These are phyloP conservation scores for Tetrapisispora taiwanensis DNA, from an alignment of 805 yeast species.

Conservation along the genomic window DNA sequence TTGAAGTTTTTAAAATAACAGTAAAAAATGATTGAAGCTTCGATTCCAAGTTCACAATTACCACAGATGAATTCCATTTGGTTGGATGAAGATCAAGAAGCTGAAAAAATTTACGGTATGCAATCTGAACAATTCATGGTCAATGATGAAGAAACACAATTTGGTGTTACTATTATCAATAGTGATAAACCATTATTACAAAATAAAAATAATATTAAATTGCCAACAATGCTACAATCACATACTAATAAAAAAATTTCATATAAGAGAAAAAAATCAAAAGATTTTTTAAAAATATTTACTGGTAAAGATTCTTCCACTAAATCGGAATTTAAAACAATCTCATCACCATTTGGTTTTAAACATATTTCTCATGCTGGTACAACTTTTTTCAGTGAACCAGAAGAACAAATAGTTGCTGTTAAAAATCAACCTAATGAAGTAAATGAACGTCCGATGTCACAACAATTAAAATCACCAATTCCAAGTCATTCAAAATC, in stretches of 20 bases:
- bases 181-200: slow-evolving; percentile 26
- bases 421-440: slow-evolving; percentile 1
- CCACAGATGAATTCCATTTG: slow-evolving; percentile 33
- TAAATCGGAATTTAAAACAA: slow-evolving; percentile 10
- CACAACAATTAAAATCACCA: slow-evolving; percentile 1
- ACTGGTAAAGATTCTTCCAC: slow-evolving; percentile 11
- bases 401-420: not conserved
- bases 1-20: no score
- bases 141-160: slow-evolving; percentile 16
- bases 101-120: slow-evolving; percentile 28
- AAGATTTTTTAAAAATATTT: slow-evolving; percentile 18
- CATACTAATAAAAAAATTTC: not conserved
- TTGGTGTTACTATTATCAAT: slow-evolving; percentile 25
- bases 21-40: not conserved
- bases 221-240: slow-evolving; percentile 22
- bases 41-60: not conserved
- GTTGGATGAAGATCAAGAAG: slow-evolving; percentile 33
- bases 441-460: not conserved
- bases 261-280: slow-evolving; percentile 8
- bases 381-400: slow-evolving; percentile 3
- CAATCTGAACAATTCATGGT: slow-evolving; percentile 20
- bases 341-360: slow-evolving; percentile 33
- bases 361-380: slow-evolving; percentile 33
- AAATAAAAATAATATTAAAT: slow-evolving; percentile 24
- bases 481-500: slow-evolving; percentile 1